Conservation (phyloP, 257 asterid genomes). For the Petunia axillaris region DNA sequence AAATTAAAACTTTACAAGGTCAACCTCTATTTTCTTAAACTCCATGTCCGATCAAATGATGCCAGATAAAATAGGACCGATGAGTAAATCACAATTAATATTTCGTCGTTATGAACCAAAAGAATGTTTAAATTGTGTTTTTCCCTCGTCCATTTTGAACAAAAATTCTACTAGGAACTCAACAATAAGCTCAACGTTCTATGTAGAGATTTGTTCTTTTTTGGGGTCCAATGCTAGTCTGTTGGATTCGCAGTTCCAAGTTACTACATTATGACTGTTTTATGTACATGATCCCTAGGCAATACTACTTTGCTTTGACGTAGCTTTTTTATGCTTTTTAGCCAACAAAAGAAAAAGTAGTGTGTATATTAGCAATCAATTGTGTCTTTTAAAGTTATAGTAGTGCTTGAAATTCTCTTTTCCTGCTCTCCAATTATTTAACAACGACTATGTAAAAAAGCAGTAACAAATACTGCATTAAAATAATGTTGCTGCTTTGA, state of each 20-base stretch:
- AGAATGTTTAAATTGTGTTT: neutral
- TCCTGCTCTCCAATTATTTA: constrained; percentile 23
- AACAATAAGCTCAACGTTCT: neutral
- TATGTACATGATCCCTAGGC: constrained; percentile 44
- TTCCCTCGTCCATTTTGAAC: neutral
- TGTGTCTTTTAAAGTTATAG: constrained; percentile 18
- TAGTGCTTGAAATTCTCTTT: constrained; percentile 31
- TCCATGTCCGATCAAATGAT: no score
- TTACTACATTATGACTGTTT: neutral
- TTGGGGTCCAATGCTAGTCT: constrained; percentile 3
- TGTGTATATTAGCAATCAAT: constrained; percentile 23
- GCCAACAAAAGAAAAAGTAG: constrained; percentile 33
- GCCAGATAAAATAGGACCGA: no score
- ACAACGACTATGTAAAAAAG: constrained; percentile 24
- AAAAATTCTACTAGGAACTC: neutral
- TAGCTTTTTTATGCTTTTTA: constrained; percentile 41
- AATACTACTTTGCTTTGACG: constrained; percentile 32
- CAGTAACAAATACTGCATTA: neutral
- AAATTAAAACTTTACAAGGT: no score
- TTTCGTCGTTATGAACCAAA: neutral
- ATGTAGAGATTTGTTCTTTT: neutral
- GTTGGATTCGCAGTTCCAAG: constrained; percentile 16
- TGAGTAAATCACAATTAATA: neutral
- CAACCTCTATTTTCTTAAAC: no score
- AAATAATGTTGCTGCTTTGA: neutral